Evolutionary conservation across 768 basidiomycete species (phyloP).

Genomic region (Coprinopsis cinerea): DNA sequence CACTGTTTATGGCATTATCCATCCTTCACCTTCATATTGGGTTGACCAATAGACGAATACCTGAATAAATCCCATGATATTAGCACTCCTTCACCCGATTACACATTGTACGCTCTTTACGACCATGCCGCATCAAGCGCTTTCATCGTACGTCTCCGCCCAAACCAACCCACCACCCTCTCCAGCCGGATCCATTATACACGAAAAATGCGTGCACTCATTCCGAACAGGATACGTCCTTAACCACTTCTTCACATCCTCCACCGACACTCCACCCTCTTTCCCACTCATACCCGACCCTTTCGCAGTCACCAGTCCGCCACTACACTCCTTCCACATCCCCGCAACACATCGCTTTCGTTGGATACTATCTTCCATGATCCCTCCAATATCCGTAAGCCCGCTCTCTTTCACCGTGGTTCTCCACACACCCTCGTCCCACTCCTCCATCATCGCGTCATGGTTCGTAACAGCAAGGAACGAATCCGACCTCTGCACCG

Average conservation of each 20-base stretch:
- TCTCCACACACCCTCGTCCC: constrained; percentile 17
- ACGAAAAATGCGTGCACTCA: constrained; percentile 32
- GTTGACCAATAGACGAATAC: too few relatives aligned
- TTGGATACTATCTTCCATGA: constrained; percentile 29
- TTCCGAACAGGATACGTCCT: constrained; percentile 28
- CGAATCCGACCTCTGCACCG: constrained; percentile 14
- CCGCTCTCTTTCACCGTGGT: constrained; percentile 12
- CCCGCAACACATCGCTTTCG: constrained; percentile 28
- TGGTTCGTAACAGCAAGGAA: constrained; percentile 34
- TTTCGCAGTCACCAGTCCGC: constrained; percentile 7
- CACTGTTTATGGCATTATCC: too few relatives aligned
- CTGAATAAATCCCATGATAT: too few relatives aligned
- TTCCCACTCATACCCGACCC: constrained; percentile 5
- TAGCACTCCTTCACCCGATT: too few relatives aligned
- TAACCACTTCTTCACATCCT: constrained; percentile 26
- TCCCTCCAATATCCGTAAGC: constrained; percentile 10
- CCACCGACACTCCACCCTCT: constrained; percentile 13
- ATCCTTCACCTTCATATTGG: too few relatives aligned
- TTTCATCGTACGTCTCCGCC: constrained; percentile 23
- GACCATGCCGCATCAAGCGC: neutral
- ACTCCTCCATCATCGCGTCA: constrained; percentile 24
- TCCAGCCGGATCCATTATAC: constrained; percentile 32
- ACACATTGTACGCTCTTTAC: too few relatives aligned
- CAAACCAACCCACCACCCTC: constrained; percentile 30
- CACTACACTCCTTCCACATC: constrained; percentile 25